phyloP scores from a whole-genome alignment of 257 asterid genomes.

The Solanum microdontum region DNA sequence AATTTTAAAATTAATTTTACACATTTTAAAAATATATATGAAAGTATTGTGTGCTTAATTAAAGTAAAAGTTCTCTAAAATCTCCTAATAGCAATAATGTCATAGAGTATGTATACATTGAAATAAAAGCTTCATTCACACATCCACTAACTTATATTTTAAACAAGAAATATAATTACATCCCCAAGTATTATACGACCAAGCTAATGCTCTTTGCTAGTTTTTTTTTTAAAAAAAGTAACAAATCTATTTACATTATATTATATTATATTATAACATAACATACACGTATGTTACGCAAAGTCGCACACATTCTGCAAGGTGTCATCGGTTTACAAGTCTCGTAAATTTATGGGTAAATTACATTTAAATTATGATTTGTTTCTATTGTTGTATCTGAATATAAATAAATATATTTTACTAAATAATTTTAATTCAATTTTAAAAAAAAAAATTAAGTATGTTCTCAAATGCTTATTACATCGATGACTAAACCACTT shows the following conservation, averaged over 20 bases:
- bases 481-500: neutral
- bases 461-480: neutral
- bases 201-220: neutral
- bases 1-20: neutral
- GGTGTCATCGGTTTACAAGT: neutral
- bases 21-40: neutral
- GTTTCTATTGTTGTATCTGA: neutral
- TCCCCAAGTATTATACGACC: neutral
- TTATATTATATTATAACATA: too few species aligned
- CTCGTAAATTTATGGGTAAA: neutral
- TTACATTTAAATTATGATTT: too few species aligned
- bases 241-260: neutral
- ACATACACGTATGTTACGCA: neutral
- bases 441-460: too few species aligned
- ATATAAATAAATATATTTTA: too few species aligned
- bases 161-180: neutral
- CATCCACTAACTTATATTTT: neutral
- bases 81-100: neutral
- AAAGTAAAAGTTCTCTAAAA: neutral
- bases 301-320: neutral
- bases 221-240: too few species aligned
- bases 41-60: neutral
- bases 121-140: neutral
- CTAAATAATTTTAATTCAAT: too few species aligned
- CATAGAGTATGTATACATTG: neutral